Base-by-base conservation (phyloP, 768 basidiomycete genomes). In the Lactarius indigo region DNA sequence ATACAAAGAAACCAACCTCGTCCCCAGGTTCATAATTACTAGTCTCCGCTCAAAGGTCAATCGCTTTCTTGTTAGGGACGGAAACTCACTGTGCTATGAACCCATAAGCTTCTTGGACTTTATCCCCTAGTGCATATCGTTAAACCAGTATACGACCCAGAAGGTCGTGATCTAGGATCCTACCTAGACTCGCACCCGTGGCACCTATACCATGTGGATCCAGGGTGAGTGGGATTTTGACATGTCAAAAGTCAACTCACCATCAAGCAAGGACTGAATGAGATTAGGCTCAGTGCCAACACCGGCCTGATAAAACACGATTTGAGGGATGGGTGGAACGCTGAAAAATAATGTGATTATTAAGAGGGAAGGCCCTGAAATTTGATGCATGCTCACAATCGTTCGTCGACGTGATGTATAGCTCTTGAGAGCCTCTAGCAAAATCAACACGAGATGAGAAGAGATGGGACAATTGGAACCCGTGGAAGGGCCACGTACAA, bases 91-190 rank as follows among this genome's bases (percentile, higher is more conserved):
- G 88, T 26, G 90, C 84, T 70, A 91, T 87, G 72, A 91, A 91
- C n/a, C 83, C 87, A 76, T 90, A 90, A 39, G 86, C 89, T 69
- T 91, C 88, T 76, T 91, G 86, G 2, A 91, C 87, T 72, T 91
- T 90, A 64, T 87, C 86, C 47, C 77, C 88, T 90, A 69, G 57
- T 37, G 44, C 28, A n/a, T 13, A 28, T 57, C 35, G n/a, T 61
- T 35, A 71, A 69, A 28, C 50, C 57, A 50, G 26, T 23, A 65
- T 59, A 23, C 56, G 23, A 47, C 31, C 20, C 42, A 37, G n/a
- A 6, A 15, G n/a, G 28, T 35, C 10, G 41, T 18, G 44, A 42
- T 3, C 15, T 35, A 1, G 37, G 39, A 20, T 52, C 73, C 41
- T 73, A 88, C 89, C 87, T 69, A 91, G 75, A 47, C 83, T 81